Evolutionary conservation across 2,329 filamentous ascomycete species (phyloP).

Genomic region (Exophiala spinifera): DNA sequence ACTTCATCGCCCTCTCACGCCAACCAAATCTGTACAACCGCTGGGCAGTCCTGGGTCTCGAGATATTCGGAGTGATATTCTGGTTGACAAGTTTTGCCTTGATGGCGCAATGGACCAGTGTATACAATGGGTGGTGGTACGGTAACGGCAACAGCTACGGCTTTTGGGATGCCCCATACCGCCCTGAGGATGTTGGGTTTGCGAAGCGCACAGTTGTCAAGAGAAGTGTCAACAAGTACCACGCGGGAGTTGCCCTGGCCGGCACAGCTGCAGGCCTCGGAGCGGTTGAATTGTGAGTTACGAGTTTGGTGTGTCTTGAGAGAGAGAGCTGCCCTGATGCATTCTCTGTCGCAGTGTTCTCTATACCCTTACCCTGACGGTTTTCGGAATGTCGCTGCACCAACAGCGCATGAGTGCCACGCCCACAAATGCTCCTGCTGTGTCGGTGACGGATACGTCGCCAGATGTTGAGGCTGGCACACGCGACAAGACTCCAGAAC

Average conservation of each 20-base stretch:
- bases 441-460: not conserved
- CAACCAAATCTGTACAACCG: constrained; percentile 24
- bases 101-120: constrained; percentile 20
- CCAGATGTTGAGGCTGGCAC: not conserved
- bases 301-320: not conserved
- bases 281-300: constrained; percentile 24
- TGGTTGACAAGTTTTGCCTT: constrained; percentile 24
- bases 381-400: constrained; percentile 22
- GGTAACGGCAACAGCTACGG: constrained; percentile 11
- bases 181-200: constrained; percentile 14
- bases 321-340: not conserved
- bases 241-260: constrained; percentile 20
- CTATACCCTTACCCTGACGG: constrained; percentile 19
- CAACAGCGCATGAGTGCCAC: constrained; percentile 10
- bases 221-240: constrained; percentile 12
- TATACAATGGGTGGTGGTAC: constrained; percentile 16
- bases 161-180: constrained; percentile 18
- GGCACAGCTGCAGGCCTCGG: constrained; percentile 25
- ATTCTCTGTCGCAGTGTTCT: constrained; percentile 13
- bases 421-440: not conserved
- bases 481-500: not conserved
- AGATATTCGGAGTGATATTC: constrained; percentile 23
- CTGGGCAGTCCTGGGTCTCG: constrained; percentile 24
- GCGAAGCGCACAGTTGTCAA: constrained; percentile 5
- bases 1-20: constrained; percentile 22